Base-by-base conservation (phyloP, 176 grass and related monocot genomes). In the Avena insularis region DNA sequence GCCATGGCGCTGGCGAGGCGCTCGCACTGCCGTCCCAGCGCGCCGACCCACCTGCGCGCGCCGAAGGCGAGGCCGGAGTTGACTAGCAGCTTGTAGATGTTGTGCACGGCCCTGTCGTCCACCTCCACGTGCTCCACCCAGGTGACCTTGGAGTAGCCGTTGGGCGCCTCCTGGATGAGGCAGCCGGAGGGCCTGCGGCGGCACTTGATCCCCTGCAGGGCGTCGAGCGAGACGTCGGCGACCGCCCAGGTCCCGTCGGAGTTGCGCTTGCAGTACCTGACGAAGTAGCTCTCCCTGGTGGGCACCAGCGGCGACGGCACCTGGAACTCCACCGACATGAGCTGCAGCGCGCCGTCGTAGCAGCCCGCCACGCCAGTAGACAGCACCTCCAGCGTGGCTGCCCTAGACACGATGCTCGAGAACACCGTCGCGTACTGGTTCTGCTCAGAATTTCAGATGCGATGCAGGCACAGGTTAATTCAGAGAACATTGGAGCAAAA, bases 271-370 rank as follows among this genome's bases (percentile, higher is more conserved):
- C 97, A 99, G 85, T 99, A 97, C 57, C 97, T 93, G 49, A 89
- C 94, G 27, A 99, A 99, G 77, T 97, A 91, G 87, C 89, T 92
- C 79, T 97, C 97, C 40, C 97, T 75, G 0, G 97, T 99, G 4
- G 97, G 94, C 46, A 99, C 97, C 4, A 99, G 87, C 2, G 97
- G 97, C 13, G 97, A 96, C 1, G 97, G 92, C 75, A 99, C 97
- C 87, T 99, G 97, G 79, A 99, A 99, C 64, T 99, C 97, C 12
- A 95, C 97, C 29, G 97, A 94, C 92, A 99, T 99, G 88, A 98
- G 90, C 95, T 98, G 96, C 85, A 98, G 21, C 82, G 96, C 96
- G 73, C 96, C 96, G 8, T 98, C 92, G 88, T 95, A 96, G 84
- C 94, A 96, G 29, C 93, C 93, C 0, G 96, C 92, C 1, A 98